Evolutionary conservation across 176 grass and related monocot species (phyloP), one percentile per base, ranked within the genome.

Genomic region (Pontederia crassipes): DNA sequence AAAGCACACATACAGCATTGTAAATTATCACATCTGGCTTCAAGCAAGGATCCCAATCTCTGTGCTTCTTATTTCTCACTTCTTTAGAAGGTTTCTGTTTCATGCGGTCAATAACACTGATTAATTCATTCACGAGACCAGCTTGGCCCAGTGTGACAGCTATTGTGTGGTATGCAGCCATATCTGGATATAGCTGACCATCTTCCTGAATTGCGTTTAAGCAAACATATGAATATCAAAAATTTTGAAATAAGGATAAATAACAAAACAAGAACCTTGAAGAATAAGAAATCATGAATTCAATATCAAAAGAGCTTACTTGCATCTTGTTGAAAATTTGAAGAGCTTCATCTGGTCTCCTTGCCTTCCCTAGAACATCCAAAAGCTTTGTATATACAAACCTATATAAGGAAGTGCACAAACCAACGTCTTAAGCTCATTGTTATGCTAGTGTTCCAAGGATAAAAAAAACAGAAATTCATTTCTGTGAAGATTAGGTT

Each of bases 371-470:
- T 28, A 95, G 80, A 67, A 95, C 72, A 40, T 83, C 82, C 55
- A 95, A 70, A 69, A 90, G 71, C 52, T 95, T 95, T 0, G 91
- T 95, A 57, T 95, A 95, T 29, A 95, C 91, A 82, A 95, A 95
- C 78, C 90, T 95, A 71, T 8, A 86, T 64, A 57, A 72, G 29
- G 40, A 12, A 71, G 11, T 28, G 6, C 13, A 51, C 1, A 12
- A 8, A 17, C 54, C 47, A 28, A 64, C 13, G 45, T 28, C 20
- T 40, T n/a, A 56, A 46, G 11, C 10, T 46, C 11, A 46, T 69
- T 18, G n/a, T 12, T 56, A 45, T 57, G 2, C 0, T 32, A 40
- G 46, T 49, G 16, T 13, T 58, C 45, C 48, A 54, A 52, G 17
- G 17, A 46, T 55, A 17, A 17, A 16, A 6, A 53, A 35, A 32